Evolutionary conservation across 2,329 filamentous ascomycete species (phyloP), one percentile per base, ranked within the genome.

Genomic region (Scolecobasidium constrictum): DNA sequence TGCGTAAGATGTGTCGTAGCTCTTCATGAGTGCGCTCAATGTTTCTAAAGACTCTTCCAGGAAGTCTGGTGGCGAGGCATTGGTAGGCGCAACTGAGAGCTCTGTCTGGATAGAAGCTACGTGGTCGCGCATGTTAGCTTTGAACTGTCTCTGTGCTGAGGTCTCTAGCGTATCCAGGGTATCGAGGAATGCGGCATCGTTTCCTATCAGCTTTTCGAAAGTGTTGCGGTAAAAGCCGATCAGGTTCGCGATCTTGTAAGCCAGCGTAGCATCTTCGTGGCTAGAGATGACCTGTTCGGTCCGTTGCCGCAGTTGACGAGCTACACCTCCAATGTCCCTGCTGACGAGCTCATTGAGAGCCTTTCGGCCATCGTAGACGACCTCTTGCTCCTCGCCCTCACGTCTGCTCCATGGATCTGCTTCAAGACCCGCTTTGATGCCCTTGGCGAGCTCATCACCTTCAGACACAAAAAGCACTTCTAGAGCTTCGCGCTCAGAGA

Each of bases 381-480:
- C 44, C 28, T 44, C 44, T 9, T 15, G 18, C 18, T 19, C 22
- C 37, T 23, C 16, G 11, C 66, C 65, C 13, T 76, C 67, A 4
- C 66, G 59, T 1, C 81, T 71, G 22, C 80, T 74, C 90, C 90
- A 95, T 0, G 87, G 77, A 54, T 95, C 87, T 50, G 81, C 86
- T 50, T 86, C 81, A 22, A 84, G 72, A 1, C 86, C 86, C 35
- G 81, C 79, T 55, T 86, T 78, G 19, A 95, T 80, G 1, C 83
- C 86, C 49, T 79, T 84, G 19, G 83, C 82, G 44, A 96, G 84
- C 53, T 94, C 86, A 48, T 92, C 84, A 2, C 85, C 88, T 48
- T 95, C 88, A 0, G 83, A 82, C 34, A 95, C 81, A 56, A 98
- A 98, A 1, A 98, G 68, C 2, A 86, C 78, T 59, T 96, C 90